These are phyloP conservation scores for Fonsecaea multimorphosa DNA, from an alignment of 2,329 filamentous ascomycete genomes.

Conservation along the genomic window DNA sequence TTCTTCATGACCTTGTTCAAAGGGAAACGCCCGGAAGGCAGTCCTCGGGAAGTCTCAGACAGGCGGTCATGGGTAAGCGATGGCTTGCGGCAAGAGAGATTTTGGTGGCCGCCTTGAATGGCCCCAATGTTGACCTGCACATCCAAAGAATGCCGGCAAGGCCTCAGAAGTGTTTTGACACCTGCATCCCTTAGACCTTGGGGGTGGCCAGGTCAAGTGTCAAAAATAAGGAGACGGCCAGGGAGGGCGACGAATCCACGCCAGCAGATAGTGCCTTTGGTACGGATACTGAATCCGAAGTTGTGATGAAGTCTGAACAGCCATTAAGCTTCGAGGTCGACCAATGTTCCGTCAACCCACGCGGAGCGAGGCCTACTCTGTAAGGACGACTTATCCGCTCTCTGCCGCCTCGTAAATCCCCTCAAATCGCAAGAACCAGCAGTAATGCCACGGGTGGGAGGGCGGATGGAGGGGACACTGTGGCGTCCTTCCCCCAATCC, in stretches of 20 bases:
- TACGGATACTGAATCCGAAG: constrained; percentile 24
- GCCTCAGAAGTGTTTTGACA: neutral
- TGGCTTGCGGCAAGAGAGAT: neutral
- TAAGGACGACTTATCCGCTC: constrained; percentile 2
- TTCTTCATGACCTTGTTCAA: neutral
- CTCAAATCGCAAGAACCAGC: constrained; percentile 7
- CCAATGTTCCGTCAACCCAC: constrained; percentile 20
- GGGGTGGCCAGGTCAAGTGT: neutral
- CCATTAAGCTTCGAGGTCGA: constrained; percentile 27
- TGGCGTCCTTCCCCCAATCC: neutral
- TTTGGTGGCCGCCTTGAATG: neutral
- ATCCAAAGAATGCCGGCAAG: neutral
- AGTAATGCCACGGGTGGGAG: neutral
- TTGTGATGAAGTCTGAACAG: constrained; percentile 21
- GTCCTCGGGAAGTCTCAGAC: neutral
- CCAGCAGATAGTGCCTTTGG: constrained; percentile 1
- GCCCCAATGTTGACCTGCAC: neutral
- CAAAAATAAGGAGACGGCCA: neutral
- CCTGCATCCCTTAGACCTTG: neutral
- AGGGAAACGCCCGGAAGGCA: constrained; percentile 2
- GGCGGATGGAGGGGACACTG: constrained; percentile 1
- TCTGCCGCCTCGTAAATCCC: neutral
- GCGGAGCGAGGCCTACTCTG: constrained; percentile 14
- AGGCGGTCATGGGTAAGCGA: constrained; percentile 5
- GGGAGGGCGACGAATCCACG: neutral